A percentile compares a stretch with the other conserved stretches of the same genome.
These are phyloP conservation scores for Sechiopsis laciniata DNA, from an alignment of 306 rosid species.

Conservation along the genomic window DNA sequence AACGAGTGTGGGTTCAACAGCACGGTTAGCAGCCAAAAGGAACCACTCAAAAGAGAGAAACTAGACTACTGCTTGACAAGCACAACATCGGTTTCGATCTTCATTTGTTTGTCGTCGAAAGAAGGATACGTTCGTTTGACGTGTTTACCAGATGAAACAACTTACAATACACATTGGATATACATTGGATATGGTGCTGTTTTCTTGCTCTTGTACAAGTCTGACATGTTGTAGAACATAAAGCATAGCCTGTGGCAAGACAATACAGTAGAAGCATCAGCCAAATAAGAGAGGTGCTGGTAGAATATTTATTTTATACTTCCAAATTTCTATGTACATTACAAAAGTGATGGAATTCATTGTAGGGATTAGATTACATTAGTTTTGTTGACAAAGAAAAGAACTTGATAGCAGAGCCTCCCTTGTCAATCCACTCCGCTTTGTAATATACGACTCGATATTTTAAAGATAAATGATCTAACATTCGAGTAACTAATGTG, in stretches of 20 bases:
- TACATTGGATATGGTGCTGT: conserved; percentile 11
- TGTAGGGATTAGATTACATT: conserved; percentile 27
- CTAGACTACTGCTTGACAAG: conserved; percentile 16
- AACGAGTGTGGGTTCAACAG: conserved; percentile 60
- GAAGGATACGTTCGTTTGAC: neutral
- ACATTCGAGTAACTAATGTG: neutral
- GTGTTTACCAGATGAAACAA: neutral
- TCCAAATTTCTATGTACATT: conserved; percentile 19
- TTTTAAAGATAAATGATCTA: neutral
- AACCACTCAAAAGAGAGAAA: conserved; percentile 25
- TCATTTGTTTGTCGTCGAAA: neutral
- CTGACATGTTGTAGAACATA: neutral
- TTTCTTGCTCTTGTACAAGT: conserved; percentile 6
- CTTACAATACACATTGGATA: neutral
- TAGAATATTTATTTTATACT: conserved; percentile 10
- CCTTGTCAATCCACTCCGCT: neutral
- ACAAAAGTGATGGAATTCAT: conserved; percentile 32
- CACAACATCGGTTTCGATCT: neutral
- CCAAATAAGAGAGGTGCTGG: conserved; percentile 17
- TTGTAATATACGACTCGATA: conserved; percentile 5
- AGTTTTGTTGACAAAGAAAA: conserved; percentile 22
- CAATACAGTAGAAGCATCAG: neutral
- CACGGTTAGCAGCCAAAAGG: conserved; percentile 68
- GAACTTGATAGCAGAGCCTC: conserved; percentile 2
- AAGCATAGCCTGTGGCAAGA: neutral